A percentile compares a stretch with the other conserved stretches of the same genome.
These are phyloP conservation scores for Clitoria ternatea DNA, from an alignment of 306 rosid genomes.

Conservation along the genomic window DNA sequence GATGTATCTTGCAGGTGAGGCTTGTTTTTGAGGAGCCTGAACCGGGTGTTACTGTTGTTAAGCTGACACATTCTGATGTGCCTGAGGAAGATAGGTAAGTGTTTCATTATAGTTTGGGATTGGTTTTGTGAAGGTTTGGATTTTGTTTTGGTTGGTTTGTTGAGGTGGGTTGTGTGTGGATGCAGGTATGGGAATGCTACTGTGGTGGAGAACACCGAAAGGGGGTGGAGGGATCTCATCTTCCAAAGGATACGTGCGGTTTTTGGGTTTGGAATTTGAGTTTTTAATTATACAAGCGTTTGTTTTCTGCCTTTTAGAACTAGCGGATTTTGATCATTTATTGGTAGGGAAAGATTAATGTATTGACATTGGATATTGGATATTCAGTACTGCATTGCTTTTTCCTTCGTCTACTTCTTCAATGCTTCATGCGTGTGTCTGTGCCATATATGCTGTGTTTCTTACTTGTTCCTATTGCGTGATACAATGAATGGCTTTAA, in stretches of 20 bases:
- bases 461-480: background rate
- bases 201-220: conserved; percentile 94
- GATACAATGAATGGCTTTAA: background rate
- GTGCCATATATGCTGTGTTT: no score
- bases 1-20: conserved; percentile 82
- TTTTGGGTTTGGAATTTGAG: conserved; percentile 87
- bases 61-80: conserved; percentile 71
- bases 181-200: conserved; percentile 92
- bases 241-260: conserved; percentile 95
- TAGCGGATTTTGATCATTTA: conserved; percentile 5
- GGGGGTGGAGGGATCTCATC: conserved; percentile 97
- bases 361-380: conserved; percentile 30
- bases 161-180: background rate
- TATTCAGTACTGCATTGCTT: conserved; percentile 29
- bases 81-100: conserved; percentile 92
- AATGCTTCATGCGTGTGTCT: background rate
- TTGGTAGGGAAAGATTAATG: conserved; percentile 29
- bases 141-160: background rate
- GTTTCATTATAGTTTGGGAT: background rate
- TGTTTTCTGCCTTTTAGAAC: conserved; percentile 19
- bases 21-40: conserved; percentile 83
- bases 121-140: background rate
- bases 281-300: background rate
- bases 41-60: conserved; percentile 69
- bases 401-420: background rate